phyloP scores from a whole-genome alignment of 768 basidiomycete species.

The Asterophora parasitica region DNA sequence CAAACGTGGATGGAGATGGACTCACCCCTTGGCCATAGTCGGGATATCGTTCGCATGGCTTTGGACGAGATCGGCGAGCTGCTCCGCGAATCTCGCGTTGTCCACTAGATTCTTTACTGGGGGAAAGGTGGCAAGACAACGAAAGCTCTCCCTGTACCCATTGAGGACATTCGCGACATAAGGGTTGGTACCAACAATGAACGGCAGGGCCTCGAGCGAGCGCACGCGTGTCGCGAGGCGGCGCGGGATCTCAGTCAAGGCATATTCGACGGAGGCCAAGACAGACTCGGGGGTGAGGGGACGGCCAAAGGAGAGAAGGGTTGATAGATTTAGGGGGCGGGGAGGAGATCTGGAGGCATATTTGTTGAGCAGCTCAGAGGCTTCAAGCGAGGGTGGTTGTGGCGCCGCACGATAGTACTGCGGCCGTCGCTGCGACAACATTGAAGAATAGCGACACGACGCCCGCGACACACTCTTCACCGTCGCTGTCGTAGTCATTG shows the following conservation, averaged over 20 bases:
- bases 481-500: conserved; percentile 3
- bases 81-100: conserved; percentile 62
- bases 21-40: conserved; percentile 83
- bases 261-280: conserved; percentile 69
- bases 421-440: conserved; percentile 4
- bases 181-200: conserved; percentile 87
- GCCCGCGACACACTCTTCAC: too few species aligned
- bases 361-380: conserved; percentile 55
- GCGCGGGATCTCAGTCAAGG: conserved; percentile 71
- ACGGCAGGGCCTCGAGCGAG: conserved; percentile 72
- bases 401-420: conserved; percentile 36
- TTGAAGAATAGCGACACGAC: neutral
- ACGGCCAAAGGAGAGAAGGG: conserved; percentile 70
- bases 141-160: conserved; percentile 66
- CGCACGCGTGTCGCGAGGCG: conserved; percentile 71
- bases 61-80: conserved; percentile 67
- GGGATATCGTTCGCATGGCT: conserved; percentile 86
- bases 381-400: conserved; percentile 44
- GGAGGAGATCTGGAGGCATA: conserved; percentile 55
- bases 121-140: conserved; percentile 63
- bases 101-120: conserved; percentile 61
- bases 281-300: conserved; percentile 69
- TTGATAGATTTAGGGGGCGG: conserved; percentile 67
- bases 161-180: conserved; percentile 71
- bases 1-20: neutral